Percentiles rank a stretch among this genome's conserved stretches.
These are phyloP conservation scores for Eimeria tenella DNA, from an alignment of 169 alveolate species.

Conservation along the genomic window DNA sequence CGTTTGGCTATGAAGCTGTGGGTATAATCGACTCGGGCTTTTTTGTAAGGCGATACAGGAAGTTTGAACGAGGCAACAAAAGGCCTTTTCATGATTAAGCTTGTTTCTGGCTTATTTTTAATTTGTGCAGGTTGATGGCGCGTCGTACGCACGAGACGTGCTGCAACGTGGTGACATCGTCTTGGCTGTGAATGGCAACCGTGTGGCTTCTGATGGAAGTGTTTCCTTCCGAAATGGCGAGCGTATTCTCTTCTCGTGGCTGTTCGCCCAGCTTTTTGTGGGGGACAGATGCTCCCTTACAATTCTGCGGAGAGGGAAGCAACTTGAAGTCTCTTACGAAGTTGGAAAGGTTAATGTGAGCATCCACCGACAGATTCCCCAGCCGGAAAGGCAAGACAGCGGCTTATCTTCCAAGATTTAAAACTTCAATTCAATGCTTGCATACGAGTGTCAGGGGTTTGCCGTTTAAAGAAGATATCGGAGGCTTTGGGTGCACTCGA, in stretches of 20 bases:
- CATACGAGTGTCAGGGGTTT: no score
- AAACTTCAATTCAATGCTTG: no score
- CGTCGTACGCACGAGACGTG: slow-evolving; percentile 71
- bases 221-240: slow-evolving; percentile 80
- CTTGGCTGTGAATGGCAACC: slow-evolving; percentile 47
- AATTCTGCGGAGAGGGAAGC: slow-evolving; percentile 23
- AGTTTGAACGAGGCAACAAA: not conserved
- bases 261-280: slow-evolving; percentile 76
- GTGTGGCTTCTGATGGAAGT: slow-evolving; percentile 81
- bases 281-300: slow-evolving; percentile 68
- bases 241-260: slow-evolving; percentile 76
- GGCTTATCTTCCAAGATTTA: no score
- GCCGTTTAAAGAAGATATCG: no score
- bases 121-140: slow-evolving; percentile 70
- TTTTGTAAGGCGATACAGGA: not conserved
- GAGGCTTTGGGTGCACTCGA: no score
- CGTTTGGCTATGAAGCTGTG: not conserved
- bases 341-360: slow-evolving; percentile 58
- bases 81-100: not conserved
- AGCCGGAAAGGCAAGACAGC: no score
- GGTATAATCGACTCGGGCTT: not conserved
- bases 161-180: slow-evolving; percentile 79
- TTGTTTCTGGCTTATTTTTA: not conserved
- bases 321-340: slow-evolving; percentile 6
- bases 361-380: no score